Base-by-base conservation (phyloP, 805 yeast genomes). In the Grigorovia yakushimaensis region DNA sequence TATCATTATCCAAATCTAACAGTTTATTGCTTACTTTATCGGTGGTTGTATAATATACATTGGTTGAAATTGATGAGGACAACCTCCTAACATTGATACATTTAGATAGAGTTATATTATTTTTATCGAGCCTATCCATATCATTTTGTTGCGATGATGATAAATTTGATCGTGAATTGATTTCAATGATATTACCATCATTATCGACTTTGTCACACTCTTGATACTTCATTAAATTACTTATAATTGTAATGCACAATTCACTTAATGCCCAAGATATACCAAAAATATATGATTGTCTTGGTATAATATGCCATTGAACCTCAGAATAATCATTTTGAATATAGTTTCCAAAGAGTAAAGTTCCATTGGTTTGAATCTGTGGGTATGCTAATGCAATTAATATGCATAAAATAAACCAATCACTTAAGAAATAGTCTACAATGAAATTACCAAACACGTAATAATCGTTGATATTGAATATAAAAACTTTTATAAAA, bases 331-430 rank as follows among this genome's bases (percentile, higher is more conserved):
- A 37, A 35, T 44, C 46, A 22, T 41, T 42, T 9, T 27, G 37
- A 20, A 17, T 42, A 27, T n/a, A 23, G 1, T 13, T 30, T n/a
- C 23, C 15, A 8, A 17, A 3, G 24, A 21, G 20, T 17, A 15
- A n/a, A 7, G 21, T 8, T 17, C n/a, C 13, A 40, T 7, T 17
- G 44, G 47, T 21, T 60, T 67, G 64, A 30, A 60, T 51, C 47
- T 70, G 74, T 2, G 74, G 74, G 44, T 67, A 68, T 22, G 74
- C 72, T 46, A 69, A 51, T 15, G 66, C 57, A 17, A 68, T 54
- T 7, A 71, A 47, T 2, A 70, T 63, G 36, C 65, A 49, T 37
- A 71, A 61, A 50, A 65, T 60, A 40, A 67, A 53, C 66, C 67
- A 62, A 43, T 67, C 66, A 51, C 70, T 64, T 18, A 66, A 40